Base-by-base conservation (phyloP, 768 basidiomycete species). In the Pseudohyphozyma bogoriensis region DNA sequence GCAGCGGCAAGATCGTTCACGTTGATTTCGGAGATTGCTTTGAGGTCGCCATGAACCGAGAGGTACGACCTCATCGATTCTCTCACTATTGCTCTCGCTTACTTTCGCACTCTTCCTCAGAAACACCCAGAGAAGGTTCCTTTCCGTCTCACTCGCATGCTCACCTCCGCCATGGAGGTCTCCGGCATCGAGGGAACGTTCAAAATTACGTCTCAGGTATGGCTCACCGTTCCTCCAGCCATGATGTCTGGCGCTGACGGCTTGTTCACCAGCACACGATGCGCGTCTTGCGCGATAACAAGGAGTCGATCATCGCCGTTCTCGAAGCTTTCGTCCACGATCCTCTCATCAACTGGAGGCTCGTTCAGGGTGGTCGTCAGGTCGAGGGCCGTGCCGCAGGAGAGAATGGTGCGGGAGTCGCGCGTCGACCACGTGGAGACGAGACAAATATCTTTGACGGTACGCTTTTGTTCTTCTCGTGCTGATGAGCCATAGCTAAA, bases 121-220 rank as follows among this genome's bases (percentile, higher is more conserved):
- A 99, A 99, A 76, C 97, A 92, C 79, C 95, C 95, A 0, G 95
- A 99, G 76, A 92, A 86, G 73, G 89, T 99, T 55, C 95, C 95
- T 0, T 99, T 99, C 84, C 83, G 95, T 40, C 79, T 99, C 64
- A 99, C 95, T 13, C 80, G 95, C 67, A 99, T 99, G 95, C 80
- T 99, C 55, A 93, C 90, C 15, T 89, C 95, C 72, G 95, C 95
- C 16, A 99, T 99, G 95, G 95, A 99, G 81, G 91, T 93, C 68
- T 93, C 91, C 74, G 93, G 95, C 28, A 95, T 99, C 63, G 89
- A 96, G 71, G 95, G 95, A 39, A 95, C 89, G 72, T 99, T 91
- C 81, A 81, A 87, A 69, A 85, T 85, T 64, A 91, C 89, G 12
- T 96, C 90, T 78, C 59, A 64, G n/a, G n/a, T n/a, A n/a, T n/a